These are phyloP conservation scores for Barnettozyma botsteinii DNA, from an alignment of 805 yeast species.

Conservation along the genomic window DNA sequence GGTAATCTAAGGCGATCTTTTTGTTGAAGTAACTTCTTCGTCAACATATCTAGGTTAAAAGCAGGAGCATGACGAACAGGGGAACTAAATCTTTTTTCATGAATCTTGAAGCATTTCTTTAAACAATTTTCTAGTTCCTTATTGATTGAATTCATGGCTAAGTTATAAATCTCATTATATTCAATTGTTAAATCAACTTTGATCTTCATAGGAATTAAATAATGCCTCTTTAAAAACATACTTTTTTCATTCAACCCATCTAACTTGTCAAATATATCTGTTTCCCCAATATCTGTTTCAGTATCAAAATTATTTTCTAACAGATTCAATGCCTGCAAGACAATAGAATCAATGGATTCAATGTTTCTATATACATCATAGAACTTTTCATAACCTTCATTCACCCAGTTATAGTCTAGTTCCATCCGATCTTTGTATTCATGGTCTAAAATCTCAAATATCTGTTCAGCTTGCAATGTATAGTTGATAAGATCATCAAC, in stretches of 20 bases:
- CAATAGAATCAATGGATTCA: slow-evolving; percentile 30
- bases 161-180: slow-evolving; percentile 37
- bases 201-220: slow-evolving; percentile 26
- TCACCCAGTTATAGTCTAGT: slow-evolving; percentile 27
- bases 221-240: slow-evolving; percentile 24
- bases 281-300: slow-evolving; percentile 23
- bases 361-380: slow-evolving; percentile 27
- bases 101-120: slow-evolving; percentile 31
- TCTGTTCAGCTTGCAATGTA: slow-evolving; percentile 14
- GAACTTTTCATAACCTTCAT: slow-evolving; percentile 30
- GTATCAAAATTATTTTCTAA: slow-evolving; percentile 28
- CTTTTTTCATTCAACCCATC: slow-evolving; percentile 27
- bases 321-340: slow-evolving; percentile 30
- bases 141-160: slow-evolving; percentile 38
- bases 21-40: slow-evolving; percentile 27
- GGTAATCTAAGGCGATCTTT: slow-evolving; percentile 34
- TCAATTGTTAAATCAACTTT: slow-evolving; percentile 37
- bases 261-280: slow-evolving; percentile 27
- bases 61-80: slow-evolving; percentile 36
- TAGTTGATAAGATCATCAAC: slow-evolving; percentile 21
- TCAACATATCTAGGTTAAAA: slow-evolving; percentile 31
- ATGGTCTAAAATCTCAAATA: slow-evolving; percentile 8
- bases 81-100: slow-evolving; percentile 33
- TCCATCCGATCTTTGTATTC: slow-evolving; percentile 1
- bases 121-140: slow-evolving; percentile 34